Conservation (phyloP, 192 early-diverging fungal species). For the Coemansia reversa region DNA sequence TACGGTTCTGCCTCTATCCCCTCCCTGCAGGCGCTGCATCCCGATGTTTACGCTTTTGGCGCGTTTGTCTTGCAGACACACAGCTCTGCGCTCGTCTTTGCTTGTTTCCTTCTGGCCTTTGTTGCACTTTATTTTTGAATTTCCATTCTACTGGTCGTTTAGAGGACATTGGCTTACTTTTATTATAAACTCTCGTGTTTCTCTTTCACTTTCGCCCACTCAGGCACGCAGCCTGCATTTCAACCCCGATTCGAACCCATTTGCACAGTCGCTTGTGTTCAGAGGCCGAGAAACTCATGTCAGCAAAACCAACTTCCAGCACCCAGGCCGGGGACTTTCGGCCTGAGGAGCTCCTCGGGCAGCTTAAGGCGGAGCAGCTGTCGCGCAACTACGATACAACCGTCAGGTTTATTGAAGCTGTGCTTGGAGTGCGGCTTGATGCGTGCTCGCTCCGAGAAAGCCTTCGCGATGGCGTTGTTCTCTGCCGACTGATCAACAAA, state of each 20-base stretch:
- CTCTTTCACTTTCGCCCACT: too few species aligned
- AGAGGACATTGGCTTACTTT: background rate
- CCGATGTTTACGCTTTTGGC: background rate
- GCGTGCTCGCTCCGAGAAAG: slow-evolving; percentile 58
- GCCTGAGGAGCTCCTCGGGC: slow-evolving; percentile 55
- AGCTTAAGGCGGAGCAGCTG: slow-evolving; percentile 61
- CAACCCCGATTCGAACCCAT: background rate
- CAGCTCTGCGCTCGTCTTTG: background rate
- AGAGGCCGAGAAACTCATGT: slow-evolving; percentile 13
- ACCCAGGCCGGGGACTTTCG: slow-evolving; percentile 39
- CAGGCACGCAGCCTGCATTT: background rate
- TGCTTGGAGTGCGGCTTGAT: slow-evolving; percentile 59
- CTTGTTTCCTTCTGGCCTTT: background rate
- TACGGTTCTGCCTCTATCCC: background rate
- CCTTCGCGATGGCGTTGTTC: slow-evolving; percentile 73
- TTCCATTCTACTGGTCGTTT: background rate
- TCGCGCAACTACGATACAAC: slow-evolving; percentile 64
- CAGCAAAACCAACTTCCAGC: slow-evolving; percentile 21
- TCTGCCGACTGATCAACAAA: slow-evolving; percentile 79
- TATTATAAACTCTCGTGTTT: background rate
- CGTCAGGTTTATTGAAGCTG: slow-evolving; percentile 62
- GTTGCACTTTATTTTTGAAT: background rate
- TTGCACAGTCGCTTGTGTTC: background rate
- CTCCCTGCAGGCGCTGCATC: background rate
- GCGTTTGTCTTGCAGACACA: background rate